Conservation (phyloP, 306 rosid species). For the Sicyos edulis region DNA sequence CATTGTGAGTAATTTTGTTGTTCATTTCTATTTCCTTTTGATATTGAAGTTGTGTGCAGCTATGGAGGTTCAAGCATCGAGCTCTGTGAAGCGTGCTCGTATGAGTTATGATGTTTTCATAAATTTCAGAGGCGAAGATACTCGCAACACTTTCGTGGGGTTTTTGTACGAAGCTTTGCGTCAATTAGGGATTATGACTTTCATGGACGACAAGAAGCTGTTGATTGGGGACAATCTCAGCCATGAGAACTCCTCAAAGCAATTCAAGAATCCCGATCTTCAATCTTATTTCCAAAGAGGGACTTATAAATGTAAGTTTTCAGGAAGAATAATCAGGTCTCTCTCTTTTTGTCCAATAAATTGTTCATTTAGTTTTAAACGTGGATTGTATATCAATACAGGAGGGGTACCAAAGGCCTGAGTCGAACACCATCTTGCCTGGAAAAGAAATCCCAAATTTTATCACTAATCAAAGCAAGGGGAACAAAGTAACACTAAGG, state of each 20-base stretch:
- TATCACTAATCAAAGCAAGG: neutral
- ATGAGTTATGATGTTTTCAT: conserved; percentile 9
- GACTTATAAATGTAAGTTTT: too few species aligned
- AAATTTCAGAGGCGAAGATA: too few species aligned
- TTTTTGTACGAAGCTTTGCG: neutral
- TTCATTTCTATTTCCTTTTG: too few species aligned
- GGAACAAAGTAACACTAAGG: neutral
- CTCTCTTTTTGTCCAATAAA: neutral
- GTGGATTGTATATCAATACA: neutral
- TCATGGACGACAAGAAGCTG: neutral
- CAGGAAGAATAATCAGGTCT: too few species aligned
- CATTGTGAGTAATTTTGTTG: too few species aligned
- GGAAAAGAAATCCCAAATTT: neutral
- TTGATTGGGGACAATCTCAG: neutral
- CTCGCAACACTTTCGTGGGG: too few species aligned
- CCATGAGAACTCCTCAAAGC: neutral
- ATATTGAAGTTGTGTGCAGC: too few species aligned
- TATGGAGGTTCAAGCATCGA: neutral
- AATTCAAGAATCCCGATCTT: neutral
- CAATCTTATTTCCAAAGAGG: neutral
- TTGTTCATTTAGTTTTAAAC: neutral
- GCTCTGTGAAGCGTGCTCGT: neutral
- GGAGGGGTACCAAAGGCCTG: neutral
- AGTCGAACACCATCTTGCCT: neutral
- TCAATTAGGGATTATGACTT: neutral